Evolutionary conservation across 345 rosid genomes (phyloP), one percentile per base, ranked within the genome.

Genomic region (Toxicodendron radicans): DNA sequence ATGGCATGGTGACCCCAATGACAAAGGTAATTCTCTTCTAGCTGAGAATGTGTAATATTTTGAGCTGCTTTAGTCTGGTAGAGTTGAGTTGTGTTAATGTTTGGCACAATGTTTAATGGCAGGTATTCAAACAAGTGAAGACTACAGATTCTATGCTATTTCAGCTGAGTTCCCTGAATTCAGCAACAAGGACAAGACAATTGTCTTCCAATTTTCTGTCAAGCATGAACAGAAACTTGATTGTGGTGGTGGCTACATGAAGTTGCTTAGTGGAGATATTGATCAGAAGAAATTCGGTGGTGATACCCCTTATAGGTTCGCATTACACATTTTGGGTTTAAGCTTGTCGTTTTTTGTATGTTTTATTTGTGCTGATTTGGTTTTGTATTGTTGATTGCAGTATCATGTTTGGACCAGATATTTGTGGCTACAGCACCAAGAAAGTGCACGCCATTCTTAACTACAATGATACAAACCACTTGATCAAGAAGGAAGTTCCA

Each of bases 201-300:
- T 96, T 4, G 99, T 93, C 77, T 96, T 96, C 87, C 99, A 93
- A 66, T 93, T 96, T 79, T 89, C 92, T 2, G 99, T 96, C 76
- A 96, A 95, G 91, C 99, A 96, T 64, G 99, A 96, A 76, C 99
- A 96, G 81, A 96, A 96, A 84, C 99, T 96, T 75, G 99, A 96
- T 81, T 96, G 99, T 81, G 99, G 99, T 79, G 99, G 99, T 77
- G 99, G 99, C 73, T 96, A 96, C 90, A 87, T 96, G 94, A 96
- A 96, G 90, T 82, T 96, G 81, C 90, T 96, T 54, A 93, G 97
- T 58, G 95, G 85, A 54, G 95, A 88, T 4, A 67, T 90, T 80
- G 98, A 96, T 87, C 99, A 93, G 82, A 92, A 92, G 81, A 91
- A 93, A 78, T 96, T 96, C 2, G 99, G 99, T 33, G 99, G 98